A percentile compares a stretch with the other conserved stretches of the same genome.
Conservation (phyloP, 306 rosid genomes). For the Cicer yamashitae region DNA sequence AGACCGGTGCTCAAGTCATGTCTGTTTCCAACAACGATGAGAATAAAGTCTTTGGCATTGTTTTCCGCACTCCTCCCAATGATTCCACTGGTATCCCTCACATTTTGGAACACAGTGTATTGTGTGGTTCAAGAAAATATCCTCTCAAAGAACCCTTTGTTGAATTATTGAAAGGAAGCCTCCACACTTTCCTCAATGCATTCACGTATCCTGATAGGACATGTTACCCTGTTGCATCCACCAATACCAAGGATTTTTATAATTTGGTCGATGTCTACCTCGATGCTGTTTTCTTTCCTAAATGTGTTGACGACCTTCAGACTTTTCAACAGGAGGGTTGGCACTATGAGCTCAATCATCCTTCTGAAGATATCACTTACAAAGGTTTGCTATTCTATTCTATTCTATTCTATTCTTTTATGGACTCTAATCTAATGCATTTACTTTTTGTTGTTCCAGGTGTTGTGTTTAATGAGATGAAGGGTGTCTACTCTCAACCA, state of each 20-base stretch:
- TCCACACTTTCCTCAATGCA: conserved; percentile 90
- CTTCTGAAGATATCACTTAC: conserved; percentile 85
- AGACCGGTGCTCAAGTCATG: conserved; percentile 90
- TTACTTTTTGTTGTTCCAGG: conserved; percentile 56
- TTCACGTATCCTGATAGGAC: conserved; percentile 98
- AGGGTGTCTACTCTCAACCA: conserved; percentile 98
- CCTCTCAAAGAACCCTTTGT: conserved; percentile 97
- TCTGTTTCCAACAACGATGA: conserved; percentile 89
- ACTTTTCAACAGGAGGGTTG: conserved; percentile 99
- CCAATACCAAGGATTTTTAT: conserved; percentile 93
- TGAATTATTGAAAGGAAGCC: conserved; percentile 90
- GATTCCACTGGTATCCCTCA: conserved; percentile 99
- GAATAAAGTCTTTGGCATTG: conserved; percentile 96
- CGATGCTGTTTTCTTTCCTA: conserved; percentile 97
- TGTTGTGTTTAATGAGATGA: conserved; percentile 99
- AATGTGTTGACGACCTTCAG: conserved; percentile 78
- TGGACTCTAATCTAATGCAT: neutral
- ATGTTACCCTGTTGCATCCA: conserved; percentile 97
- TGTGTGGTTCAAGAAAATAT: conserved; percentile 94
- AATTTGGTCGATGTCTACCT: conserved; percentile 95
- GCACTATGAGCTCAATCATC: conserved; percentile 96
- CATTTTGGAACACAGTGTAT: conserved; percentile 93
- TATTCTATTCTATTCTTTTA: neutral
- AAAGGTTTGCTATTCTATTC: conserved; percentile 57
- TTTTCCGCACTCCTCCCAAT: conserved; percentile 94